Conservation (phyloP, 768 basidiomycete genomes). For the Lactifluus hygrophoroides region DNA sequence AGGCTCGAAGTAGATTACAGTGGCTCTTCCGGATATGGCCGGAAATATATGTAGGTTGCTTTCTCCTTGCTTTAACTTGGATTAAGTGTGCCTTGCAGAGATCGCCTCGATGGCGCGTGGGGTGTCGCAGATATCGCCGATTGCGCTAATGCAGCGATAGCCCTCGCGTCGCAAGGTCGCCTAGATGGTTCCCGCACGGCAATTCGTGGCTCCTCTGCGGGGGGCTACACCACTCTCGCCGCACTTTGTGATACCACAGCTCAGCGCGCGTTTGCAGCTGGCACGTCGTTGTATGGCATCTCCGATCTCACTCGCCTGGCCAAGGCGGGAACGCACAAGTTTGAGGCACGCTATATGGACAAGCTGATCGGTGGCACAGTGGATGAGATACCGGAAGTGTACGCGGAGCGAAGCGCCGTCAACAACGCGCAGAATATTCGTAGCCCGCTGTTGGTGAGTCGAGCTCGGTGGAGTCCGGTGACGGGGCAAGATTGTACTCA, state of each 20-base stretch:
- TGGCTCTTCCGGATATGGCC: constrained; percentile 68
- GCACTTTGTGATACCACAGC: constrained; percentile 31
- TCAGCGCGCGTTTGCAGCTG: constrained; percentile 49
- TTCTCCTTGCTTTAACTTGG: neutral
- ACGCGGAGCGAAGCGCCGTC: constrained; percentile 53
- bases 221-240: constrained; percentile 61
- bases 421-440: constrained; percentile 53
- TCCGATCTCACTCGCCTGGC: constrained; percentile 51
- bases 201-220: constrained; percentile 49
- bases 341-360: constrained; percentile 49
- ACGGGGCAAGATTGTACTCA: neutral
- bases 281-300: constrained; percentile 58
- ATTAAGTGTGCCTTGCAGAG: constrained; percentile 22
- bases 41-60: constrained; percentile 45
- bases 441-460: constrained; percentile 53
- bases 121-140: constrained; percentile 68
- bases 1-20: constrained; percentile 74
- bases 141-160: constrained; percentile 45
- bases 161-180: constrained; percentile 42
- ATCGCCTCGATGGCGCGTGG: constrained; percentile 58
- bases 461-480: neutral
- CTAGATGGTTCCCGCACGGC: constrained; percentile 56
- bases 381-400: constrained; percentile 47
- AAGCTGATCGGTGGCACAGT: constrained; percentile 56
- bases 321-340: constrained; percentile 59